Base-by-base conservation (phyloP, 129 eudicot genomes). In the Pulicaria dysenterica region DNA sequence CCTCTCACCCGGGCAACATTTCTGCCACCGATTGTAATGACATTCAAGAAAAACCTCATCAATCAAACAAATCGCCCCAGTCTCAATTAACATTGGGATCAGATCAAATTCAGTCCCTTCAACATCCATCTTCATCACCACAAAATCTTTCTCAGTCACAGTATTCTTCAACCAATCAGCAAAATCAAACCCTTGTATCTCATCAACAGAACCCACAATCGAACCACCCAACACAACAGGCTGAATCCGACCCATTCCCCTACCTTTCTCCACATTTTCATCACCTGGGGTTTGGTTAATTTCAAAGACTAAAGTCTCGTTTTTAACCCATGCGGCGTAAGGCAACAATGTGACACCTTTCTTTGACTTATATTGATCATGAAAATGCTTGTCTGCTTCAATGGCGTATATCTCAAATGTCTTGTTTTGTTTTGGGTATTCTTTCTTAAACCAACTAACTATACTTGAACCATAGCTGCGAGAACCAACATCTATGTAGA, bases 41-140 rank as follows among this genome's bases (percentile, higher is more conserved):
- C 98, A 93, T 72, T 93, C 98, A 57, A 93, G 91, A 82, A 93
- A 93, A 2, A 93, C 78, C 84, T 93, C 98, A 73, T 93, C 96
- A 12, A 93, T 81, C 85, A 93, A 77, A 80, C 98, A 93, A 68
- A 90, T 93, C 0, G 96, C 95, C 14, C 96, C 96, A 0, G 98
- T 90, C 76, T 93, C 83, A 67, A 93, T 68, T 81, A 93, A 83
- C 87, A 90, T 82, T 1, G 96, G 96, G 6, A 93, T 90, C 83
- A 93, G 79, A 64, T 90, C 89, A 44, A 93, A 93, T 73, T 93
- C 98, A 6, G 98, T 88, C 80, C 96, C 98, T 86, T 94, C 98
- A 40, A 94, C 88, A 75, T 94, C 98, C 98, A 94, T 94, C 83
- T 94, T 94, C 95, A 94, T 84, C 76, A 94, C 98, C 59, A 94